Base-by-base conservation (phyloP, 1,139 yeast genomes). In the Kodamaea fungicola region DNA sequence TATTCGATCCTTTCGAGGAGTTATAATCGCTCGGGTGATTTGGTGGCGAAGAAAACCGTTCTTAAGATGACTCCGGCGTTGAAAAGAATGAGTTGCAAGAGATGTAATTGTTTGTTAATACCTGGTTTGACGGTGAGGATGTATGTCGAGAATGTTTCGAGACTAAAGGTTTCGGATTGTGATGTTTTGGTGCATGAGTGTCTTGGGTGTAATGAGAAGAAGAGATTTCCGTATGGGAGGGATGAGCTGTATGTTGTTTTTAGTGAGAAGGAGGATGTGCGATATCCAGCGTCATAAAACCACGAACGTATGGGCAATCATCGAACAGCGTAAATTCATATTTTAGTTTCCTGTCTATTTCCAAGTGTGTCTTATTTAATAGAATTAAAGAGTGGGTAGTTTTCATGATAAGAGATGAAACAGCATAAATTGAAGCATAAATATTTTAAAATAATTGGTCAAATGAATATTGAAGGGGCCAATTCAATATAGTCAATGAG, bases 11-110 rank as follows among this genome's bases (percentile, higher is more conserved):
- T 83, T 6, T 71, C 84, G 0, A 57, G 85, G 32, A 65, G 68
- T 34, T 78, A 77, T 44, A 54, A 67, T 12, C 58, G 74, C 34
- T 70, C 67, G 34, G 62, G 74, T 44, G 73, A 66, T 37, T 47
- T 67, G 26, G 80, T 83, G 7, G 73, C 86, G 2, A 78, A 80
- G 50, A 81, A 80, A 51, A 71, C 78, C 4, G 89, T 83, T 5
- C 51, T 80, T 10, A 74, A 83, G 47, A 50, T 81, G 35, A 72
- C 83, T 26, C 88, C 88, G 0, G 61, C 62, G 22, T 51, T 84
- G 13, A 85, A 84, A 53, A 61, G 90, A 43, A 64, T 70, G 1
- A 49, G 78, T 21, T 84, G 94, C 56, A 83, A 81, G 47, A 58
- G 56, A 21, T 84, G 94, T 53, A 55, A 71, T 38, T 55, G 73